A percentile compares a stretch with the other conserved stretches of the same genome.
These are phyloP conservation scores for Pseudocercospora pini-densiflorae DNA, from an alignment of 2,329 filamentous ascomycete species.

Conservation along the genomic window DNA sequence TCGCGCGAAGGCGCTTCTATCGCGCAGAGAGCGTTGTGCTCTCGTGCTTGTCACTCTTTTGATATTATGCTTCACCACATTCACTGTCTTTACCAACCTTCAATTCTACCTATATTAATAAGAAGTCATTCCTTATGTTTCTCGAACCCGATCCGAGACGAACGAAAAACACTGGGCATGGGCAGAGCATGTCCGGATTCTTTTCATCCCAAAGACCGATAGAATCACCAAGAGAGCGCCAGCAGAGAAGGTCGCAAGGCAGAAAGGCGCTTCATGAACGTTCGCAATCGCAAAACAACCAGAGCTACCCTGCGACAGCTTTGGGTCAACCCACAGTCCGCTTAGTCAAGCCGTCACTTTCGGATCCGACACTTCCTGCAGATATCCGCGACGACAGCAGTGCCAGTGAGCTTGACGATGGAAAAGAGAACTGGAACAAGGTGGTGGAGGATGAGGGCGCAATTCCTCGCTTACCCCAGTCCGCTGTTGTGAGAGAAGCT, in stretches of 20 bases:
- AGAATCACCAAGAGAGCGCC: not conserved
- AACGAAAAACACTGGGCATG: constrained; percentile 13
- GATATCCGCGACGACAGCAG: constrained; percentile 5
- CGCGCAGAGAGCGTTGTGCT: constrained; percentile 28
- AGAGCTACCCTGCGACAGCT: constrained; percentile 19
- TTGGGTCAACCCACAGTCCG: constrained; percentile 37
- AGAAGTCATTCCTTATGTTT: constrained; percentile 36
- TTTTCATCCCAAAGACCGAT: constrained; percentile 11
- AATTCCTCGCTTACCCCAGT: constrained; percentile 25
- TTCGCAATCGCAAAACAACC: constrained; percentile 33
- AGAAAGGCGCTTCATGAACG: constrained; percentile 35
- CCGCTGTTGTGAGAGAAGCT: constrained; percentile 29
- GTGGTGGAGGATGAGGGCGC: constrained; percentile 18
- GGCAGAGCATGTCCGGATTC: constrained; percentile 16
- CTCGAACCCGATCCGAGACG: constrained; percentile 38
- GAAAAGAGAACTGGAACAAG: constrained; percentile 22
- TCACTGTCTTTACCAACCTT: constrained; percentile 25
- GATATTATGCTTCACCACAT: constrained; percentile 21
- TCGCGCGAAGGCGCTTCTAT: constrained; percentile 20
- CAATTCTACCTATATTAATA: constrained; percentile 16
- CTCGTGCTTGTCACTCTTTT: constrained; percentile 28
- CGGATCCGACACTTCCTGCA: constrained; percentile 24
- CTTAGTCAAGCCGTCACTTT: constrained; percentile 37
- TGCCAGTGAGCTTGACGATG: constrained; percentile 17
- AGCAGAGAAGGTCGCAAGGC: constrained; percentile 6